Conservation (phyloP, 2,329 filamentous ascomycete genomes). For the Alternaria triticina region DNA sequence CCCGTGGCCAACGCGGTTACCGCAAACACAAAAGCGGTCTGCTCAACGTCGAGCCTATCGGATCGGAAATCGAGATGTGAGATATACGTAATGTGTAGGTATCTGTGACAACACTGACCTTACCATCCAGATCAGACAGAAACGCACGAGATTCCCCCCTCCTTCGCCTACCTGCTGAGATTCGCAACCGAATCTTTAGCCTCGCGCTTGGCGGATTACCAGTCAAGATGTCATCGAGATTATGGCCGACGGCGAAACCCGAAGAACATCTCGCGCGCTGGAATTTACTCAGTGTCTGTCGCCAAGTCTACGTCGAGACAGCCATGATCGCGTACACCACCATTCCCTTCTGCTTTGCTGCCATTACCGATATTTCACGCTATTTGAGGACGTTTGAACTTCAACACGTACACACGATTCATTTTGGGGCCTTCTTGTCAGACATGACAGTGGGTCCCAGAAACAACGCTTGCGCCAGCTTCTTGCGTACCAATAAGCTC, state of each 20-base stretch:
- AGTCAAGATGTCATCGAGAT: neutral
- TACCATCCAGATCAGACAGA: neutral
- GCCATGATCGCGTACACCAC: neutral
- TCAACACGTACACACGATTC: neutral
- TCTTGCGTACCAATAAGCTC: neutral
- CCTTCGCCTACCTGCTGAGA: neutral
- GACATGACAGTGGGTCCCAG: neutral
- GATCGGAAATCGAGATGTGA: neutral
- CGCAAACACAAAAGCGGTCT: neutral
- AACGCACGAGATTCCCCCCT: neutral
- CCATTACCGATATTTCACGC: neutral
- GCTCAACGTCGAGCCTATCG: neutral
- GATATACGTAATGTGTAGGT: neutral
- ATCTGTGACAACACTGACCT: neutral
- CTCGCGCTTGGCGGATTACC: neutral
- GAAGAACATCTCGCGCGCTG: neutral
- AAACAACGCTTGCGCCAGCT: neutral
- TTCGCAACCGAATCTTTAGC: neutral
- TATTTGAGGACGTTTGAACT: neutral
- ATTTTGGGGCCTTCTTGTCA: neutral
- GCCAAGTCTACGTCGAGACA: neutral
- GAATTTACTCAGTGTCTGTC: neutral
- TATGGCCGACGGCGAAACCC: neutral
- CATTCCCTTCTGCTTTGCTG: neutral
- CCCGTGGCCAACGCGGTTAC: neutral